These are phyloP conservation scores for Ophiostoma pallidulum DNA, from an alignment of 2,329 filamentous ascomycete genomes.

Conservation along the genomic window DNA sequence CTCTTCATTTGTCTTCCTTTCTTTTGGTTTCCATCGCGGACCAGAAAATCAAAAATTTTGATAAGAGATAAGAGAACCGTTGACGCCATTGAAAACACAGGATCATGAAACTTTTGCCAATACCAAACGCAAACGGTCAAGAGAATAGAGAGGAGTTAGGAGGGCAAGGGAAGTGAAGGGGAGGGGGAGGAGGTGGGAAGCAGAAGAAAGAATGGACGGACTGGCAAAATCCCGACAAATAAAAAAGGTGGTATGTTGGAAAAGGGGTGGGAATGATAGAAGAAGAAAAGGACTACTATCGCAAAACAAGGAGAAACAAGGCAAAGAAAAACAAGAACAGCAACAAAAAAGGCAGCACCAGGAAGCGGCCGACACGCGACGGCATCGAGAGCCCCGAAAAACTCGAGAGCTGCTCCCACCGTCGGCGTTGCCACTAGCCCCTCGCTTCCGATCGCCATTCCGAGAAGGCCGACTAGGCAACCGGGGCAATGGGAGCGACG, in stretches of 20 bases:
- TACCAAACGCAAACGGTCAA: conserved; percentile 9
- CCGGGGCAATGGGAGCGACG: conserved; percentile 35
- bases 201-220: neutral
- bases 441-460: too few species aligned
- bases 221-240: neutral
- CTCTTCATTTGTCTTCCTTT: conserved; percentile 12
- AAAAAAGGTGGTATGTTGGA: neutral
- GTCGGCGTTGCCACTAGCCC: too few species aligned
- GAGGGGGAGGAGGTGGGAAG: neutral
- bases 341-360: too few species aligned
- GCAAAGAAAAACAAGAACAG: too few species aligned
- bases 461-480: conserved; percentile 21
- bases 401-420: too few species aligned
- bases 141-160: conserved; percentile 2
- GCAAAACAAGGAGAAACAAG: neutral
- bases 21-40: conserved; percentile 18
- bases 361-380: too few species aligned
- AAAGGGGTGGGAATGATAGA: neutral
- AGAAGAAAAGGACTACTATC: neutral
- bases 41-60: conserved; percentile 21
- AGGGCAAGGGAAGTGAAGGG: neutral
- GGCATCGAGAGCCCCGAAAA: too few species aligned
- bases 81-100: conserved; percentile 21
- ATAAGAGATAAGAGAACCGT: conserved; percentile 20
- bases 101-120: conserved; percentile 13